phyloP scores from a whole-genome alignment of 306 rosid genomes.

The Aeschynomene evenia region DNA sequence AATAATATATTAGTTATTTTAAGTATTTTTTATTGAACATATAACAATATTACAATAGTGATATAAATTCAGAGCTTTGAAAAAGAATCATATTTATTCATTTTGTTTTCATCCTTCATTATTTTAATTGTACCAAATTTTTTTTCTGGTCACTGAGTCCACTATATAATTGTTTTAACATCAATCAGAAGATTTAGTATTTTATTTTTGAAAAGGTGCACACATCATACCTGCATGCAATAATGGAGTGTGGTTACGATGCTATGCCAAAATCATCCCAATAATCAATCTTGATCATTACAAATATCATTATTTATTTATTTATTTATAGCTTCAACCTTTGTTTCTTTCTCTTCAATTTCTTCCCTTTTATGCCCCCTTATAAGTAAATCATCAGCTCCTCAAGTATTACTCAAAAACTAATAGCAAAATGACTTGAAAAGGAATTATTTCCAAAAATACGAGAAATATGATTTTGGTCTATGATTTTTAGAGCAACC shows the following conservation, averaged over 20 bases:
- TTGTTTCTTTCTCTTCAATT: neutral
- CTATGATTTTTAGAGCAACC: too few species aligned
- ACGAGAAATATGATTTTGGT: too few species aligned
- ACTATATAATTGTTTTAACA: neutral
- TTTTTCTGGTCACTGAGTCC: neutral
- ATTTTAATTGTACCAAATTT: neutral
- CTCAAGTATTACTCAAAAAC: too few species aligned
- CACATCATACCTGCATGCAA: slow-evolving; percentile 7
- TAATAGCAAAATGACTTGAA: too few species aligned
- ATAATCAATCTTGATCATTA: slow-evolving; percentile 3
- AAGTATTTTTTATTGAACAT: too few species aligned
- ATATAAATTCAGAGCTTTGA: neutral
- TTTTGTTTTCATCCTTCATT: neutral
- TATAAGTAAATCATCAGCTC: neutral
- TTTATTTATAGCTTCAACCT: neutral
- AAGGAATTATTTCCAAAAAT: too few species aligned
- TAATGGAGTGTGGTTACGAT: neutral
- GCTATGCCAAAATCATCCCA: neutral
- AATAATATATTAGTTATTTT: too few species aligned
- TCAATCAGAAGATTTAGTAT: neutral
- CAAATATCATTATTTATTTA: slow-evolving; percentile 32
- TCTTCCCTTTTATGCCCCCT: neutral
- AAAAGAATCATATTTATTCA: neutral
- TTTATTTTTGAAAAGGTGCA: neutral
- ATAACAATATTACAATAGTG: too few species aligned